These are phyloP conservation scores for Yamadazyma atmosphaerica DNA, from an alignment of 1,139 yeast species.

Conservation along the genomic window DNA sequence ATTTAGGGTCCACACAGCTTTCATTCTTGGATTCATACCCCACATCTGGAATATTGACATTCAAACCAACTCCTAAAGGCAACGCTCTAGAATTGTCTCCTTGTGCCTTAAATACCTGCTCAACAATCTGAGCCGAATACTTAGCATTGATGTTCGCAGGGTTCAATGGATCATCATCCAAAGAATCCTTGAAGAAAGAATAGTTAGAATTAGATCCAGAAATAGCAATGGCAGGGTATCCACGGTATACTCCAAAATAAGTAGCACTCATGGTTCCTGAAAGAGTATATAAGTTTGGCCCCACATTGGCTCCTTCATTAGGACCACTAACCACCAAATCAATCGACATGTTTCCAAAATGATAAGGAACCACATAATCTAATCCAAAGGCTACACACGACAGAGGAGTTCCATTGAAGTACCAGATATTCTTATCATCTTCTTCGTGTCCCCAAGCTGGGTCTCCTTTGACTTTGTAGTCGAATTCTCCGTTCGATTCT, in stretches of 20 bases:
- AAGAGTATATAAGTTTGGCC: conserved; percentile 40
- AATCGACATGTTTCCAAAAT: conserved; percentile 31
- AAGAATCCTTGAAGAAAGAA: conserved; percentile 40
- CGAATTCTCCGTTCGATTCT: conserved; percentile 42
- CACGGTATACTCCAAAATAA: conserved; percentile 43
- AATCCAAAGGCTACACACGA: conserved; percentile 45
- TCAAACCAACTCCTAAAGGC: conserved; percentile 43
- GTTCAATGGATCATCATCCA: conserved; percentile 31
- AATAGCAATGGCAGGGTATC: conserved; percentile 45
- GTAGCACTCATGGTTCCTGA: conserved; percentile 51
- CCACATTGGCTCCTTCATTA: conserved; percentile 46
- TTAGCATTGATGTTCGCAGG: conserved; percentile 40
- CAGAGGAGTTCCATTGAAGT: conserved; percentile 52
- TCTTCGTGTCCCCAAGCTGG: conserved; percentile 52
- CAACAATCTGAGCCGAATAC: conserved; percentile 32
- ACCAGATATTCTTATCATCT: conserved; percentile 45
- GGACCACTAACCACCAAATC: conserved; percentile 51
- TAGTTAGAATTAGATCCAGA: conserved; percentile 46
- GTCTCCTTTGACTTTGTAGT: conserved; percentile 40
- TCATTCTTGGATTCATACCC: conserved; percentile 28
- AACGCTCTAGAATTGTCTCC: conserved; percentile 32
- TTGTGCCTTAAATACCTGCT: conserved; percentile 30
- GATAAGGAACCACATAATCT: conserved; percentile 41
- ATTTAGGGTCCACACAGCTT: conserved; percentile 34
- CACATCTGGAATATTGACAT: conserved; percentile 43